Conservation (phyloP, 1,284 basidiomycete genomes). For the Apiotrichum siamense region DNA sequence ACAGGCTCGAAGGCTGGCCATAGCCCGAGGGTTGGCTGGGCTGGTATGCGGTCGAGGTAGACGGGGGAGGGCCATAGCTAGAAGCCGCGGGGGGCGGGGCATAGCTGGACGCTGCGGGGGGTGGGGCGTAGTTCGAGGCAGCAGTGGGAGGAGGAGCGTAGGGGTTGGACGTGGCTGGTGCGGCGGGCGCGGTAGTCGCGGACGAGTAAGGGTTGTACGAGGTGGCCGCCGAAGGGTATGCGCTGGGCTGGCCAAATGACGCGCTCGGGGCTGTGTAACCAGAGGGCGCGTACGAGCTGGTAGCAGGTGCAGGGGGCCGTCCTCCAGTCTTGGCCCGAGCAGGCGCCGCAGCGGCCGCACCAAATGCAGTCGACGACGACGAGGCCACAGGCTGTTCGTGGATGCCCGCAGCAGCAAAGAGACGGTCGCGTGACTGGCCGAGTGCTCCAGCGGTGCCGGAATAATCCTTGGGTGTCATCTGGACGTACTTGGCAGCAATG, state of each 20-base stretch:
- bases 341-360: neutral
- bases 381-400: slow-evolving; percentile 8
- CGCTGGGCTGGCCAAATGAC: slow-evolving; percentile 3
- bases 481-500: slow-evolving; percentile 74
- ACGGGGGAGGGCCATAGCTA: slow-evolving; percentile 16
- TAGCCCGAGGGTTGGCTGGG: slow-evolving; percentile 8
- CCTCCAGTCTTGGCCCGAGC: slow-evolving; percentile 7
- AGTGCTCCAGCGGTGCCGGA: slow-evolving; percentile 56
- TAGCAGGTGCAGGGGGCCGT: slow-evolving; percentile 8
- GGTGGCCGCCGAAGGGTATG: neutral
- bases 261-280: neutral
- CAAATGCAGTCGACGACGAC: slow-evolving; percentile 12
- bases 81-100: slow-evolving; percentile 10
- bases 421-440: slow-evolving; percentile 56
- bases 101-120: slow-evolving; percentile 6
- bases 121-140: slow-evolving; percentile 10
- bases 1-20: slow-evolving; percentile 3
- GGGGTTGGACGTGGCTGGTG: slow-evolving; percentile 2
- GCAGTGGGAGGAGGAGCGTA: slow-evolving; percentile 25
- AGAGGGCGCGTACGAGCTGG: slow-evolving; percentile 9
- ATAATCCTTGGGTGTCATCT: slow-evolving; percentile 75
- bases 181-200: neutral
- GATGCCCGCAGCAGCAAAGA: slow-evolving; percentile 32
- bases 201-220: neutral
- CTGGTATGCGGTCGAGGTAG: slow-evolving; percentile 19